Percentiles rank a stretch among this genome's conserved stretches.
phyloP scores from a whole-genome alignment of 495 filamentous ascomycete species.

The Sordaria brevicollis region DNA sequence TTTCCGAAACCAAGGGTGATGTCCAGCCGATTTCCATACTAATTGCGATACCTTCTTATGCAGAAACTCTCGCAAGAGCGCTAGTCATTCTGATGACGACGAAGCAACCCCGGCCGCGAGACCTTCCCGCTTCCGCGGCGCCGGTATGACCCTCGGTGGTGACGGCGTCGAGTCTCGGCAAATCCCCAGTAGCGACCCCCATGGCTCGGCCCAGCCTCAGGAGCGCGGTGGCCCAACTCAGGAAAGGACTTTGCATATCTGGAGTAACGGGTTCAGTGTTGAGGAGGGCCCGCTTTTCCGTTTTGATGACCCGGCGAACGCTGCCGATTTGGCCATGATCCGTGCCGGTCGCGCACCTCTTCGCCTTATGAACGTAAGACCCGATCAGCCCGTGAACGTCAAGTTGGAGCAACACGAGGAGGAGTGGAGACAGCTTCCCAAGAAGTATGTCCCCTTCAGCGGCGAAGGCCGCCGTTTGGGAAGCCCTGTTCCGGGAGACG shows the following conservation, averaged over 20 bases:
- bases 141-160: constrained; percentile 79
- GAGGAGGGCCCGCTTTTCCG: constrained; percentile 87
- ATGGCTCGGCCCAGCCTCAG: constrained; percentile 26
- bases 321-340: constrained; percentile 72
- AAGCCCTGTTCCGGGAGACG: constrained; percentile 69
- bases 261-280: constrained; percentile 89
- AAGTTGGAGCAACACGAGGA: constrained; percentile 78
- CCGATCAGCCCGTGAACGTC: constrained; percentile 82
- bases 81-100: constrained; percentile 47
- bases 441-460: constrained; percentile 76
- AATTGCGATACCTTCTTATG: constrained; percentile 3
- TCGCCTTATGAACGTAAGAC: constrained; percentile 76
- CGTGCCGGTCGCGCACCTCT: constrained; percentile 77
- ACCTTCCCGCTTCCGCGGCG: constrained; percentile 55
- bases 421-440: constrained; percentile 72
- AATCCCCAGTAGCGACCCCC: constrained; percentile 53
- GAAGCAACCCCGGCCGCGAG: constrained; percentile 40
- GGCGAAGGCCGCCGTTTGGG: constrained; percentile 82
- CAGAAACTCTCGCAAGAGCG: constrained; percentile 22
- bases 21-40: background rate
- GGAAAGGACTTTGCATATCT: constrained; percentile 71
- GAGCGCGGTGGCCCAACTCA: constrained; percentile 33
- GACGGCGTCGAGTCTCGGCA: constrained; percentile 70
- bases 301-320: constrained; percentile 81
- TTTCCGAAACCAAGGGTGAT: background rate